These are phyloP conservation scores for Cyamopsis tetragonoloba DNA, from an alignment of 306 rosid genomes.

Conservation along the genomic window DNA sequence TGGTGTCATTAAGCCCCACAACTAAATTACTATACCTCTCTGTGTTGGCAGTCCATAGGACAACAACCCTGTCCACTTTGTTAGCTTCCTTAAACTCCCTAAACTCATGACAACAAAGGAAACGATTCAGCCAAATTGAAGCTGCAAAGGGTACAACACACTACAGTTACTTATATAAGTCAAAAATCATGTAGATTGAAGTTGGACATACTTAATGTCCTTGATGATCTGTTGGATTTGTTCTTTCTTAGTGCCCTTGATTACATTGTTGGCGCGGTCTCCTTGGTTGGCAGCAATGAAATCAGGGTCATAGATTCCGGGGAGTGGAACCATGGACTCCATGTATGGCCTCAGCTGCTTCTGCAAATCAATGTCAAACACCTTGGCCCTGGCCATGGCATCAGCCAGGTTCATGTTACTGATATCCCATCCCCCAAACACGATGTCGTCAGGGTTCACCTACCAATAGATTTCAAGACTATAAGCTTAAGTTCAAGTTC, in stretches of 20 bases:
- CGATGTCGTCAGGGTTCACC: conserved; percentile 96
- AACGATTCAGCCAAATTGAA: conserved; percentile 6
- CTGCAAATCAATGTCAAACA: conserved; percentile 92
- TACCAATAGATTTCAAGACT: conserved; percentile 14
- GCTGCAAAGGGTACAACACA: neutral
- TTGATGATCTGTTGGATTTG: conserved; percentile 74
- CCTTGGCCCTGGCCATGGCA: conserved; percentile 92
- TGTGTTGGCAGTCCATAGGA: conserved; percentile 98
- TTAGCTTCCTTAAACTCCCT: conserved; percentile 87
- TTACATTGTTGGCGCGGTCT: conserved; percentile 78
- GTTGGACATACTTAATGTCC: conserved; percentile 58
- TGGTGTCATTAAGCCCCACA: conserved; percentile 85
- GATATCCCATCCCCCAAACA: conserved; percentile 98
- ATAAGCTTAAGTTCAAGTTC: neutral
- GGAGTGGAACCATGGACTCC: conserved; percentile 98
- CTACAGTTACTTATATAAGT: neutral
- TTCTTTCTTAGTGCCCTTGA: conserved; percentile 86
- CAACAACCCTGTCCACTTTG: conserved; percentile 87
- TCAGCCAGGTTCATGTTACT: conserved; percentile 94
- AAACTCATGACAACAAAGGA: neutral
- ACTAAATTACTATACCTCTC: conserved; percentile 87
- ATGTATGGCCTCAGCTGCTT: conserved; percentile 94
- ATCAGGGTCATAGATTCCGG: conserved; percentile 88
- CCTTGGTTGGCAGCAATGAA: conserved; percentile 98
- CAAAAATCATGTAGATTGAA: neutral